These are phyloP conservation scores for Carallia brachiata DNA, from an alignment of 345 rosid genomes.

Conservation along the genomic window DNA sequence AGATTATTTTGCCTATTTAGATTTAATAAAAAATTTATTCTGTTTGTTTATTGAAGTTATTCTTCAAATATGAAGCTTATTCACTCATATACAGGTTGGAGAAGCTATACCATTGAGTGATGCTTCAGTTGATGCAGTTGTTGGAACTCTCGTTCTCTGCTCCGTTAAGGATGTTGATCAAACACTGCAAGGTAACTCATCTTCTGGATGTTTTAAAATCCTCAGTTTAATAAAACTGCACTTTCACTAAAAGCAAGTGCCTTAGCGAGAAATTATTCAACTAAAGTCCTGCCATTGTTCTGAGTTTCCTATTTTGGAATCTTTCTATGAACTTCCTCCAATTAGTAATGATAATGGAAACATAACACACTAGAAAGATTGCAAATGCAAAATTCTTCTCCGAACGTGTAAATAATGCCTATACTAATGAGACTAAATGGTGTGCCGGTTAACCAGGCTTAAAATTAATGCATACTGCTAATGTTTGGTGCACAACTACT, in stretches of 20 bases:
- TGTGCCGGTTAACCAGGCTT: too few relatives aligned
- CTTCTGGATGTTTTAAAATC: not conserved
- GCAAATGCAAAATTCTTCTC: too few relatives aligned
- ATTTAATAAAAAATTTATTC: too few relatives aligned
- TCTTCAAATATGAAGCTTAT: too few relatives aligned
- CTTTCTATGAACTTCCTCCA: too few relatives aligned
- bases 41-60: too few relatives aligned
- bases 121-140: slow-evolving; percentile 76
- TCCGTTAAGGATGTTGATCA: slow-evolving; percentile 61
- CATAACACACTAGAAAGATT: too few relatives aligned
- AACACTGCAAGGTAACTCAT: slow-evolving; percentile 54
- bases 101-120: slow-evolving; percentile 73
- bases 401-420: too few relatives aligned
- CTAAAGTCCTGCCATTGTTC: not conserved
- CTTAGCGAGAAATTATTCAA: not conserved
- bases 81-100: slow-evolving; percentile 49
- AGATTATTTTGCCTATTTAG: too few relatives aligned
- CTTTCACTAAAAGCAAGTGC: not conserved
- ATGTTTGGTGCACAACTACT: not conserved
- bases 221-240: not conserved
- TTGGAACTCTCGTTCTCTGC: slow-evolving; percentile 85
- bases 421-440: too few relatives aligned
- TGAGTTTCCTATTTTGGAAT: not conserved
- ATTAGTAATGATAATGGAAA: too few relatives aligned
- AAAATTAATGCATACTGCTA: too few relatives aligned